Conservation (phyloP, 2,329 filamentous ascomycete species). For the Zymoseptoria brevis region DNA sequence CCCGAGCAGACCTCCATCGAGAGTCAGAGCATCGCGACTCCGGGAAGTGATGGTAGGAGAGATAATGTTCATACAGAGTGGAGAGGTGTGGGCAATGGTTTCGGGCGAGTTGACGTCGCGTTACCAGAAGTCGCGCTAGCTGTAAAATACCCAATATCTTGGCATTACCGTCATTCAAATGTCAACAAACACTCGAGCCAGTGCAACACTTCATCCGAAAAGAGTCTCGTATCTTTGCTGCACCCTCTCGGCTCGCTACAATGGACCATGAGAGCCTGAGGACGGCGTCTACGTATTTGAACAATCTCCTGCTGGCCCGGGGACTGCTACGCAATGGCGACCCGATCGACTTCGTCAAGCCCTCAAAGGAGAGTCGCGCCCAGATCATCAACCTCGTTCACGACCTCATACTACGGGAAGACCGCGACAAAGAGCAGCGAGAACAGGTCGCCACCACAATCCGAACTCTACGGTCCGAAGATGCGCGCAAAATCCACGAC, state of each 20-base stretch:
- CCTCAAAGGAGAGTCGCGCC: slow-evolving; percentile 64
- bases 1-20: no score
- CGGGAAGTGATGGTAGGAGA: no score
- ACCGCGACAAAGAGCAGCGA: slow-evolving; percentile 86
- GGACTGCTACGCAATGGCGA: slow-evolving; percentile 57
- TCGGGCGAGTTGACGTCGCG: not conserved
- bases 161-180: not conserved
- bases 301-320: slow-evolving; percentile 57
- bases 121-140: not conserved
- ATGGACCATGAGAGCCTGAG: slow-evolving; percentile 48
- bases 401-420: slow-evolving; percentile 80
- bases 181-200: not conserved
- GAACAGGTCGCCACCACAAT: slow-evolving; percentile 75
- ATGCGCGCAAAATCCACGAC: slow-evolving; percentile 54
- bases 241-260: slow-evolving; percentile 7
- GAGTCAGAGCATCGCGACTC: no score
- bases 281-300: slow-evolving; percentile 56
- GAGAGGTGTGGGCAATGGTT: no score
- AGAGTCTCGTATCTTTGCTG: not conserved
- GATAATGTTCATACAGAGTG: no score
- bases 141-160: not conserved
- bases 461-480: slow-evolving; percentile 65
- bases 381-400: slow-evolving; percentile 89
- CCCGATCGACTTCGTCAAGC: slow-evolving; percentile 70
- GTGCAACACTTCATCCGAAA: not conserved